These are phyloP conservation scores for Daldinia sp. DNA, from an alignment of 2,329 filamentous ascomycete species.

Conservation along the genomic window DNA sequence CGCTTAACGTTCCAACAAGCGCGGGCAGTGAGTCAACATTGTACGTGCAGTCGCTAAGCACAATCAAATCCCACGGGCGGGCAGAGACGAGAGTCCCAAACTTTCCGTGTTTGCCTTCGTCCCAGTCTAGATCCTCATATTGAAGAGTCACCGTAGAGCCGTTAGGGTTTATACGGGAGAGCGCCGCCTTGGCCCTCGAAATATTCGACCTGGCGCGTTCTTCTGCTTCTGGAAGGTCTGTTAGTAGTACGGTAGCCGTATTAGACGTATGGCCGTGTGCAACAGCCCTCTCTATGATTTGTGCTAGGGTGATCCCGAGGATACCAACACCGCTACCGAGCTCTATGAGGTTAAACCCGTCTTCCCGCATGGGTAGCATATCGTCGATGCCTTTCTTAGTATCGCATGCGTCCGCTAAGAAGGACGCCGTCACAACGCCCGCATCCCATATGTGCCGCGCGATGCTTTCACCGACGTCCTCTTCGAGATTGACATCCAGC, in stretches of 20 bases:
- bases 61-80: conserved; percentile 59
- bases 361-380: conserved; percentile 32
- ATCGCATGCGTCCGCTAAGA: conserved; percentile 45
- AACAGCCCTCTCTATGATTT: conserved; percentile 42
- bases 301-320: conserved; percentile 59
- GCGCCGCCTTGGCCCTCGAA: conserved; percentile 18
- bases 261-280: conserved; percentile 24
- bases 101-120: conserved; percentile 55
- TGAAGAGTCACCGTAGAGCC: conserved; percentile 41
- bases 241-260: conserved; percentile 55
- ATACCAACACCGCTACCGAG: conserved; percentile 66
- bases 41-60: conserved; percentile 69
- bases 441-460: conserved; percentile 68
- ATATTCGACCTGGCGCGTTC: conserved; percentile 60
- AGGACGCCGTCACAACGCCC: conserved; percentile 56
- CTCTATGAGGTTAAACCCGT: conserved; percentile 58
- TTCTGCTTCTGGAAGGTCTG: conserved; percentile 64
- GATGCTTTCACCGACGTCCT: conserved; percentile 68
- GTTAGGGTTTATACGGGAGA: neutral
- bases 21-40: conserved; percentile 64
- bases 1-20: conserved; percentile 61
- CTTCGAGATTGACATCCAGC: conserved; percentile 55
- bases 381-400: conserved; percentile 19
- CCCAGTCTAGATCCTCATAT: conserved; percentile 67
- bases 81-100: conserved; percentile 54